Base-by-base conservation (phyloP, 352 stramenopile genomes). In the Pythium brachiatum region DNA sequence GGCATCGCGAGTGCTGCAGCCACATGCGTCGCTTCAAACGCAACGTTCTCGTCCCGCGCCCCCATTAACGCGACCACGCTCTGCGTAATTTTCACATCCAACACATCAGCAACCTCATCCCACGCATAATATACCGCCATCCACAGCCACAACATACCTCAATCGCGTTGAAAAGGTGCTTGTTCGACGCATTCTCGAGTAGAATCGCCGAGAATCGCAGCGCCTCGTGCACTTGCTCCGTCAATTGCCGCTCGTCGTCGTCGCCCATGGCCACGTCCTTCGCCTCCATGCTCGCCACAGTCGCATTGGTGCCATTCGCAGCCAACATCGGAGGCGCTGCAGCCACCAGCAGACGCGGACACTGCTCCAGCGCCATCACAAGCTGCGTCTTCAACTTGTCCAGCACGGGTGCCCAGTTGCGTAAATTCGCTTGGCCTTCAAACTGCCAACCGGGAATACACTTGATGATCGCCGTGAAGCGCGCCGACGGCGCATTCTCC, bases 131-230 rank as follows among this genome's bases (percentile, higher is more conserved):
- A 18, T 20, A 29, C n/a, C 53, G 23, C 15, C 7, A 32, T 2
- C 48, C 7, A 20, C 12, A 18, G 25, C 9, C 31, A 15, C 8
- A 13, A 48, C 71, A 12, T 51, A 84, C 66, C 60, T 92, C 80
- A 15, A 76, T 55, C 4, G 81, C 89, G 58, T 75, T 72, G 61
- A 87, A 95, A 25, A 82, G 57, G 26, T 86, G 78, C 63, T 95
- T 95, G 66, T 92, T 90, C 7, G 75, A 73, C 2, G 87, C 73
- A 57, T 95, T 95, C 34, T 93, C 83, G 36, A 94, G 75, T 44
- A 95, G 57, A 39, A 90, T 79, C 15, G 80, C 81, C 5, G 72
- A 79, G 58, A 94, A 92, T 3, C 85, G 85, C 62, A 95, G 59
- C 21, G 86, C 69, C 58, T 94, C 78, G 60, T 78, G 83, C 51